These are phyloP conservation scores for Leccinum incarnatum DNA, from an alignment of 768 basidiomycete species.

Conservation along the genomic window DNA sequence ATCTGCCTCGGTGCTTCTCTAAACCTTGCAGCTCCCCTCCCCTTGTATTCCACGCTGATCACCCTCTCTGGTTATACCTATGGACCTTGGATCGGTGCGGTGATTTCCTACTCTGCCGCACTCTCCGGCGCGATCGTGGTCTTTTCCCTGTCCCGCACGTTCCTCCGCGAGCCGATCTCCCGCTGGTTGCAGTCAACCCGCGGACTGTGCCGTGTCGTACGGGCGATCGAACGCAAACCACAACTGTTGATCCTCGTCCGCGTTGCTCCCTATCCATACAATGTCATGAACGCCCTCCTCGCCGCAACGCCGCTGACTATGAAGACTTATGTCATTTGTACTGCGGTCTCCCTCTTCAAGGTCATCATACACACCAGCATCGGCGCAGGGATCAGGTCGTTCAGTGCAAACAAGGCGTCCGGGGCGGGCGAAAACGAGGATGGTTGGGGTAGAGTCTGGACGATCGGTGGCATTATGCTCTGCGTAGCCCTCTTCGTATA, in stretches of 20 bases:
- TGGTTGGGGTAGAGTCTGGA: slow-evolving; percentile 55
- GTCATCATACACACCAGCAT: slow-evolving; percentile 88
- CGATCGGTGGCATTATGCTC: slow-evolving; percentile 64
- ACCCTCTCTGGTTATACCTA: slow-evolving; percentile 90
- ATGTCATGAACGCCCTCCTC: slow-evolving; percentile 93
- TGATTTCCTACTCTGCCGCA: slow-evolving; percentile 85
- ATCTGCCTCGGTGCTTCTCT: slow-evolving; percentile 10
- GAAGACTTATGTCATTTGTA: slow-evolving; percentile 74
- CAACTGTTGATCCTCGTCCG: slow-evolving; percentile 89
- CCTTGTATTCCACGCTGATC: slow-evolving; percentile 91
- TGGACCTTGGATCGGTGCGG: slow-evolving; percentile 78
- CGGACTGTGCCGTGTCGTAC: slow-evolving; percentile 76
- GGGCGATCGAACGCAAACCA: slow-evolving; percentile 84
- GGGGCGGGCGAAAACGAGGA: slow-evolving; percentile 38
- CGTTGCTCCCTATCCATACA: slow-evolving; percentile 88
- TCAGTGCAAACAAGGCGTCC: slow-evolving; percentile 49
- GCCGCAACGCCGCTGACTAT: slow-evolving; percentile 81
- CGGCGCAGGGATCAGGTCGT: slow-evolving; percentile 83
- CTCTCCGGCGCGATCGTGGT: slow-evolving; percentile 82
- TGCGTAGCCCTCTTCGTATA: slow-evolving; percentile 78
- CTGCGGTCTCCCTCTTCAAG: slow-evolving; percentile 83
- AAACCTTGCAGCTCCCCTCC: slow-evolving; percentile 66
- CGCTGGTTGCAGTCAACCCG: slow-evolving; percentile 68
- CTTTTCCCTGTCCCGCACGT: slow-evolving; percentile 73
- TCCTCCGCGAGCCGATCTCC: slow-evolving; percentile 68